Percentiles rank a stretch among this genome's conserved stretches.
Evolutionary conservation across 352 stramenopile genomes (phyloP).

Genomic region (Globisporangium cederbergense): DNA sequence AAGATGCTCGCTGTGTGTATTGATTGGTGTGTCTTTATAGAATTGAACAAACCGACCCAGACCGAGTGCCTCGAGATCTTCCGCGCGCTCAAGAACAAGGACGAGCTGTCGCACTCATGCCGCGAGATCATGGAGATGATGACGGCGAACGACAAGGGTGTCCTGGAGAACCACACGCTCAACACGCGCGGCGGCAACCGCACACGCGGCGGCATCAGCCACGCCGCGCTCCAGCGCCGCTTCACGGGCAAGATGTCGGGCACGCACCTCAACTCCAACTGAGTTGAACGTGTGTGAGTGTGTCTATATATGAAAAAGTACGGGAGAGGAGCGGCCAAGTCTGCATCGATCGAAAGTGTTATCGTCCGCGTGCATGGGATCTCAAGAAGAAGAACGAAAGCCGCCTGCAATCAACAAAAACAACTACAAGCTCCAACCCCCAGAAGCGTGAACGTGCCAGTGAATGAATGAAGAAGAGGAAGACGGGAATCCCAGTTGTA

Average conservation of each 20-base stretch:
- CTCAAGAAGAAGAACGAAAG: background rate
- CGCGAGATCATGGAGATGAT: conserved; percentile 77
- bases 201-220: conserved; percentile 58
- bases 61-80: conserved; percentile 72
- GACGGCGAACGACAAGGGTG: conserved; percentile 54
- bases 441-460: background rate
- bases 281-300: conserved; percentile 1
- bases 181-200: conserved; percentile 64
- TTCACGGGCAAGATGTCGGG: conserved; percentile 86
- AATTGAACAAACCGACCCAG: conserved; percentile 29
- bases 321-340: background rate
- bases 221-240: conserved; percentile 70
- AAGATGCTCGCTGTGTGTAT: background rate
- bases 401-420: background rate
- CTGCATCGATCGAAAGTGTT: conserved; percentile 8
- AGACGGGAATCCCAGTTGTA: background rate
- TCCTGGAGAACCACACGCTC: conserved; percentile 65
- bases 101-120: conserved; percentile 66
- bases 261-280: conserved; percentile 33
- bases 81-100: conserved; percentile 74
- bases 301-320: conserved; percentile 4
- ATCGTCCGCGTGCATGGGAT: conserved; percentile 5
- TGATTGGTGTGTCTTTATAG: conserved; percentile 5
- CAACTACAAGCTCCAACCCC: background rate
- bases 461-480: background rate